Conservation (phyloP, 1,284 basidiomycete genomes). For the Ceratobasidium sp. region DNA sequence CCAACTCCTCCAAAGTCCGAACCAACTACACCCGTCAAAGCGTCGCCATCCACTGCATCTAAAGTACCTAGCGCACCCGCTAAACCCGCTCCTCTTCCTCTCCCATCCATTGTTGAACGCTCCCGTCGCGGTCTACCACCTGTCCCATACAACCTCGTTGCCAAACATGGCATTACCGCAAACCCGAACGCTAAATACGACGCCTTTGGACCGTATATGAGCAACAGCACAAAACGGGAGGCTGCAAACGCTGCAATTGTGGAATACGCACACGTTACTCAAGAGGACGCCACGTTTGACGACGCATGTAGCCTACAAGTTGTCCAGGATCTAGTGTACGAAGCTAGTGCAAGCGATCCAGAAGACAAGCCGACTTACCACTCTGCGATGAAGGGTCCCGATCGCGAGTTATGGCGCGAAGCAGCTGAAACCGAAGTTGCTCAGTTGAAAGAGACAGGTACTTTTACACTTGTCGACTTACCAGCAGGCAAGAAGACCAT, state of each 20-base stretch:
- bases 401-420: constrained; percentile 24
- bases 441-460: constrained; percentile 24
- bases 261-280: neutral
- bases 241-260: constrained; percentile 2
- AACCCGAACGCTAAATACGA: constrained; percentile 8
- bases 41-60: neutral
- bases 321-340: neutral
- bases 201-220: constrained; percentile 15
- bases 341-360: neutral
- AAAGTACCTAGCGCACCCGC: neutral
- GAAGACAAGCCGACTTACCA: constrained; percentile 1
- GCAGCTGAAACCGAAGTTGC: constrained; percentile 6
- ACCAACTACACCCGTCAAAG: constrained; percentile 10
- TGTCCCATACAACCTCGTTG: constrained; percentile 1
- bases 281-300: constrained; percentile 19
- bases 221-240: neutral
- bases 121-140: neutral
- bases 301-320: constrained; percentile 10
- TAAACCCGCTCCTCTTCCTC: neutral
- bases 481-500: constrained; percentile 18
- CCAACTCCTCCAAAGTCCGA: constrained; percentile 9
- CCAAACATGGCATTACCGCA: constrained; percentile 2
- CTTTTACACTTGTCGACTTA: constrained; percentile 9
- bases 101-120: neutral
- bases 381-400: constrained; percentile 17